Percentiles rank a stretch among this genome's conserved stretches.
phyloP scores from a whole-genome alignment of 495 filamentous ascomycete genomes.

The Friedmanniomyces simplex region DNA sequence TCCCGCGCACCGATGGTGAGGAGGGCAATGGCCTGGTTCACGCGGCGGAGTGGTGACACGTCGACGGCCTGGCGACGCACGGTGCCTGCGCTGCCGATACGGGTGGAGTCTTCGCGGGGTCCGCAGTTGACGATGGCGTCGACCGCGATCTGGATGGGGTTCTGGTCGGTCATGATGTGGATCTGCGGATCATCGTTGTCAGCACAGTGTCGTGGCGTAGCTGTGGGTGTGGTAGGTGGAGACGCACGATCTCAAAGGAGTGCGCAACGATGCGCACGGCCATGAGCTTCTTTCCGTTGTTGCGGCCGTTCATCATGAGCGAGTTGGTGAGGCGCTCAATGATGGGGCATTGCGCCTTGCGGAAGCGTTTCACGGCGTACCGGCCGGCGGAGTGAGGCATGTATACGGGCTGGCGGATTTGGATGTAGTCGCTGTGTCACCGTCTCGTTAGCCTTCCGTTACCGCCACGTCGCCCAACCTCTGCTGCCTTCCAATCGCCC shows the following conservation, averaged over 20 bases:
- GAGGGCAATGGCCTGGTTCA: conserved; percentile 98
- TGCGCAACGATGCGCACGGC: conserved; percentile 98
- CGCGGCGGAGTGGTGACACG: conserved; percentile 96
- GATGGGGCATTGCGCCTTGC: conserved; percentile 99
- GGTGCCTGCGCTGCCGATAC: conserved; percentile 98
- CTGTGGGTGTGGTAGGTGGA: conserved; percentile 1
- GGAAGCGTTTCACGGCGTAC: conserved; percentile 98
- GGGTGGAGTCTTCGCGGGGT: conserved; percentile 97
- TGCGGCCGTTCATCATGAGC: conserved; percentile 99
- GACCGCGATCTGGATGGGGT: conserved; percentile 98
- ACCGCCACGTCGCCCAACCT: background rate
- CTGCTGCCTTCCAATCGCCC: background rate
- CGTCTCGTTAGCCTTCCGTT: conserved; percentile 23
- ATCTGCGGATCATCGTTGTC: conserved; percentile 47
- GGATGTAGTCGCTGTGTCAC: conserved; percentile 85
- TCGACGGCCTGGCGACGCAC: conserved; percentile 99
- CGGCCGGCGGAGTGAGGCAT: conserved; percentile 96
- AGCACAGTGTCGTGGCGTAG: background rate
- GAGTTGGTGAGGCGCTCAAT: conserved; percentile 99
- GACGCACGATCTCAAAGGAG: conserved; percentile 94
- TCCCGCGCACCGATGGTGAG: conserved; percentile 96
- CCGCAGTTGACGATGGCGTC: conserved; percentile 99
- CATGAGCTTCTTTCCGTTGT: conserved; percentile 99
- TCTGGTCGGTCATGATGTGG: conserved; percentile 99
- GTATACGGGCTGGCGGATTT: conserved; percentile 97